Conservation (phyloP, 2,329 filamentous ascomycete species). For the Fusarium hostae region DNA sequence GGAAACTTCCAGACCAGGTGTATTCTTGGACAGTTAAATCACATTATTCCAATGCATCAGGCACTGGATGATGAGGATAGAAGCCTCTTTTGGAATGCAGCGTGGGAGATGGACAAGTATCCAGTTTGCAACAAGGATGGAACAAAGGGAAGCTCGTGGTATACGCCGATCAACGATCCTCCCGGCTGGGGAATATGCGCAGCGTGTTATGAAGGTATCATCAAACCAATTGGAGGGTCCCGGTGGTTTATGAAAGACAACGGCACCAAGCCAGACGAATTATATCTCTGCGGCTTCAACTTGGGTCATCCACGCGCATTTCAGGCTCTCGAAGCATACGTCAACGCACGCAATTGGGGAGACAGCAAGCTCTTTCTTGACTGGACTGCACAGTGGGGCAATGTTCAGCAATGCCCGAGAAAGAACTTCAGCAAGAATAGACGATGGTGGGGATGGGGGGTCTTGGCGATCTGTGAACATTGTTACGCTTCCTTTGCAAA, state of each 20-base stretch:
- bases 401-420: constrained; percentile 44
- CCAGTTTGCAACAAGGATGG: constrained; percentile 48
- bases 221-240: constrained; percentile 46
- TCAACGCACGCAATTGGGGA: constrained; percentile 46
- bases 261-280: constrained; percentile 16
- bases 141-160: constrained; percentile 48
- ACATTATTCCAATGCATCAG: constrained; percentile 46
- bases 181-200: constrained; percentile 51
- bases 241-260: constrained; percentile 46
- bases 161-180: constrained; percentile 48
- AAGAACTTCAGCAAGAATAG: constrained; percentile 16
- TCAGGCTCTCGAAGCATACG: constrained; percentile 37
- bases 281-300: constrained; percentile 51
- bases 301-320: constrained; percentile 43
- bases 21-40: constrained; percentile 47
- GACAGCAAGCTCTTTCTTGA: constrained; percentile 41
- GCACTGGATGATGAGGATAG: constrained; percentile 47
- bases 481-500: constrained; percentile 51
- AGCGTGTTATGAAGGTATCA: constrained; percentile 49
- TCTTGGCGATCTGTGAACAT: constrained; percentile 51
- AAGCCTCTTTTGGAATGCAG: constrained; percentile 49
- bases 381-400: constrained; percentile 46
- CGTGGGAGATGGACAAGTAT: constrained; percentile 43
- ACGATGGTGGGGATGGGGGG: constrained; percentile 51
- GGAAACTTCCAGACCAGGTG: constrained; percentile 42